phyloP scores from a whole-genome alignment of 495 filamentous ascomycete genomes.

The Daldinia decipiens region DNA sequence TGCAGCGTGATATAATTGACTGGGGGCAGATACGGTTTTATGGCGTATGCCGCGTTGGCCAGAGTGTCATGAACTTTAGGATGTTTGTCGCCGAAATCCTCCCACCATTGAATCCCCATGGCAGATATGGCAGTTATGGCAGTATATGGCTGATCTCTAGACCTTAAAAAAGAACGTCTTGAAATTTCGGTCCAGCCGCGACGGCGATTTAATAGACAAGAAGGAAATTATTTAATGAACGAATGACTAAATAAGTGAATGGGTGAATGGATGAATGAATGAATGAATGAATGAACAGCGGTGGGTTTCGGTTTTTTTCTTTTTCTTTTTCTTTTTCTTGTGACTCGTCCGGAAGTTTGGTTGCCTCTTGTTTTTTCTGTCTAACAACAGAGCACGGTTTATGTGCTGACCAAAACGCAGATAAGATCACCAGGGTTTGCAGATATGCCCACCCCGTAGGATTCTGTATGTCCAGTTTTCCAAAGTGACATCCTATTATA shows the following conservation, averaged over 20 bases:
- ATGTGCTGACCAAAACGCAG: neutral
- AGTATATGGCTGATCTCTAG: neutral
- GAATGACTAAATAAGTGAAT: neutral
- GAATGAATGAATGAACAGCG: neutral
- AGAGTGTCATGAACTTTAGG: conserved; percentile 23
- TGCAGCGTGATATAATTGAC: conserved; percentile 74
- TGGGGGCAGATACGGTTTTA: conserved; percentile 53
- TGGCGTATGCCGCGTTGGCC: conserved; percentile 14
- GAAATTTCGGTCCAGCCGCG: conserved; percentile 2
- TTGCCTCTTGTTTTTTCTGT: conserved; percentile 1
- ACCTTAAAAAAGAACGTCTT: neutral
- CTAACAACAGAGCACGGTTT: neutral
- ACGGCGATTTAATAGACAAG: neutral
- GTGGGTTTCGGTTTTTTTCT: neutral
- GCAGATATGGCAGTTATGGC: neutral
- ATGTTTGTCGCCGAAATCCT: conserved; percentile 32
- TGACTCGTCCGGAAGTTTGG: neutral
- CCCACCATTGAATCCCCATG: conserved; percentile 41
- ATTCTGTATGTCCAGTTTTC: neutral
- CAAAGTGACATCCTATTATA: neutral
- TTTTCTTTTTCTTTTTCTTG: neutral
- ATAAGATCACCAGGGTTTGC: conserved; percentile 5
- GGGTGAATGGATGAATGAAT: neutral
- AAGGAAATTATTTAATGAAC: neutral
- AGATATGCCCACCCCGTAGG: neutral